Evolutionary conservation across 345 rosid species (phyloP), one percentile per base, ranked within the genome.

Genomic region (Trapa bicornis): DNA sequence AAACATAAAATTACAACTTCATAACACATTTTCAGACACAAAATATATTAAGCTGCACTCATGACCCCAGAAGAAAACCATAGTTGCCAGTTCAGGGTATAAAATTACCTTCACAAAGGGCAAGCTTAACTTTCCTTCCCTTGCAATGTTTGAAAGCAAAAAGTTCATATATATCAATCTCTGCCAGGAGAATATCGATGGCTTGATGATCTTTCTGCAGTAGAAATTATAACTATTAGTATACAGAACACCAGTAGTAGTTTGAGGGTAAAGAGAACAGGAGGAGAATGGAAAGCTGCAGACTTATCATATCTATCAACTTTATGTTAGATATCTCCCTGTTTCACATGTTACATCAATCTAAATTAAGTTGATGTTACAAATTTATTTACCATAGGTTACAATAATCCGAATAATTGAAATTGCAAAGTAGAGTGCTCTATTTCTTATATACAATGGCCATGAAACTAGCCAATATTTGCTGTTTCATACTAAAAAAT

Each of bases 91-190:
- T 37, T 39, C 32, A 6, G 37, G 22, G 54, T 1, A n/a, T 37
- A 47, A 70, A 3, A 32, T 3, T 72, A 94, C 99, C 99, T 85
- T 89, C 96, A 85, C 97, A 94, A 67, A 94, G 97, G 63, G 92
- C 88, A 70, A 94, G 97, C 82, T 94, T 94, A 73, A 75, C 84
- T 76, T 79, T 91, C 82, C 97, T 91, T 80, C 97, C 99, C 74
- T 87, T 85, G 80, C 97, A 94, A 76, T 94, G 99, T 74, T 94
- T 94, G 85, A 94, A 89, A 71, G 97, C 96, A 81, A 94, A 91
- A 70, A 94, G 85, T 88, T 94, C 99, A 80, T 94, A 94, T 67
- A 94, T 89, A 83, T 91, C 97, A 67, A 94, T 91, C 80, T 94
- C 99, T 10, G 96, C 97, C 42, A 94, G 80, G 69, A 94, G 96